phyloP scores from a whole-genome alignment of 2,329 filamentous ascomycete genomes.

The Cyanodermella asteris region DNA sequence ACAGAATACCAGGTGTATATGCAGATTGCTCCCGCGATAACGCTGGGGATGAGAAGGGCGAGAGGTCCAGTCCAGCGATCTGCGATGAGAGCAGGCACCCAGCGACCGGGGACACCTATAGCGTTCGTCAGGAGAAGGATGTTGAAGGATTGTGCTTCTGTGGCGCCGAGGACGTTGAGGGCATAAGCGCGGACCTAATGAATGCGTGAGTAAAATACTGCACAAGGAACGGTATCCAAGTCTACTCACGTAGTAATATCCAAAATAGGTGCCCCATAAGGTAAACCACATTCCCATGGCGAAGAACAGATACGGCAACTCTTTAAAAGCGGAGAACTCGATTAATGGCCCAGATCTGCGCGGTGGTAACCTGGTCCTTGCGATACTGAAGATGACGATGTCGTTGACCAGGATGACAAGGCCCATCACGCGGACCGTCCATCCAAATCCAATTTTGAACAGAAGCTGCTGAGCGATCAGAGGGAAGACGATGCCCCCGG shows the following conservation, averaged over 20 bases:
- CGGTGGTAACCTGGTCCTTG: conserved; percentile 21
- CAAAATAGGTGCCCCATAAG: conserved; percentile 23
- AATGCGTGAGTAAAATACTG: conserved; percentile 29
- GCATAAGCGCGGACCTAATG: conserved; percentile 36
- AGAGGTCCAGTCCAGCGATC: conserved; percentile 32
- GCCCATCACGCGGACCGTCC: conserved; percentile 40
- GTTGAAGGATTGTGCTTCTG: conserved; percentile 14
- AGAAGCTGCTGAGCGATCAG: conserved; percentile 35
- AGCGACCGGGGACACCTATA: conserved; percentile 35
- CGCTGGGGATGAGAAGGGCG: conserved; percentile 28
- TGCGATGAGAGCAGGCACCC: conserved; percentile 35
- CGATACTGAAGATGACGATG: conserved; percentile 17
- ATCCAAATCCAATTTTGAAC: conserved; percentile 37
- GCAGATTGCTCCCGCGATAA: conserved; percentile 19
- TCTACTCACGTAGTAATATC: conserved; percentile 11
- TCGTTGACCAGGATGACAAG: conserved; percentile 33
- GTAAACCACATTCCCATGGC: conserved; percentile 28
- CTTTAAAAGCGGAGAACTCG: conserved; percentile 24
- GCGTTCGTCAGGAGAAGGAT: conserved; percentile 47
- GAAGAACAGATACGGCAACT: conserved; percentile 24
- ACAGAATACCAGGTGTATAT: conserved; percentile 21
- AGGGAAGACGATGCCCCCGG: conserved; percentile 27
- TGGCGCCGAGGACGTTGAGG: conserved; percentile 33
- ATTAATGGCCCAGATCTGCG: conserved; percentile 23
- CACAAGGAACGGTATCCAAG: not conserved